phyloP scores from a whole-genome alignment of 495 filamentous ascomycete species.

The Aspergillus ostianus region DNA sequence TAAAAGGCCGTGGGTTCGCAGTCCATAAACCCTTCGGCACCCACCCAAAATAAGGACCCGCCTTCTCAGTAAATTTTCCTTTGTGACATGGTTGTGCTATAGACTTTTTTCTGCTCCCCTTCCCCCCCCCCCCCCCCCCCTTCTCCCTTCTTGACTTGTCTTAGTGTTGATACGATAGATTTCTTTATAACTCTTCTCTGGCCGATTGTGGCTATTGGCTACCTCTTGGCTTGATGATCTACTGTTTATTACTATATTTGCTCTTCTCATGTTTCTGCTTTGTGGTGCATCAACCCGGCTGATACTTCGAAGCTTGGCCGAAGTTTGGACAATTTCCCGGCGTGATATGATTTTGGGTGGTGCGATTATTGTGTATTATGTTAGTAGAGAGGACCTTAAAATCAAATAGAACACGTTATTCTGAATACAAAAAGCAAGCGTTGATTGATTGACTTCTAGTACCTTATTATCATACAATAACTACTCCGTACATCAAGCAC shows the following conservation, averaged over 20 bases:
- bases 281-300: slow-evolving; percentile 11
- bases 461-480: neutral
- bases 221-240: neutral
- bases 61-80: neutral
- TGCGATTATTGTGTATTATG: neutral
- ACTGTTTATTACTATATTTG: slow-evolving; percentile 7
- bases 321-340: neutral
- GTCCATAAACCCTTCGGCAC: no score
- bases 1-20: no score
- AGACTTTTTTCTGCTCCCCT: neutral
- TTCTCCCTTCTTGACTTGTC: slow-evolving; percentile 18
- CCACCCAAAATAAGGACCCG: slow-evolving; percentile 27
- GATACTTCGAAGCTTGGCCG: slow-evolving; percentile 9
- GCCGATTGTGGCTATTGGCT: neutral
- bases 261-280: slow-evolving; percentile 2
- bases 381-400: neutral
- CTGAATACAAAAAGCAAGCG: neutral
- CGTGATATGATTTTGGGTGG: no score
- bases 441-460: neutral
- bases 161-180: slow-evolving; percentile 29
- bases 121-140: slow-evolving; percentile 1
- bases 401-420: neutral
- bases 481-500: neutral
- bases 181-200: slow-evolving; percentile 11
- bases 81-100: neutral